Conservation (phyloP, 202 grass and related monocot genomes). For the Setaria viridis region DNA sequence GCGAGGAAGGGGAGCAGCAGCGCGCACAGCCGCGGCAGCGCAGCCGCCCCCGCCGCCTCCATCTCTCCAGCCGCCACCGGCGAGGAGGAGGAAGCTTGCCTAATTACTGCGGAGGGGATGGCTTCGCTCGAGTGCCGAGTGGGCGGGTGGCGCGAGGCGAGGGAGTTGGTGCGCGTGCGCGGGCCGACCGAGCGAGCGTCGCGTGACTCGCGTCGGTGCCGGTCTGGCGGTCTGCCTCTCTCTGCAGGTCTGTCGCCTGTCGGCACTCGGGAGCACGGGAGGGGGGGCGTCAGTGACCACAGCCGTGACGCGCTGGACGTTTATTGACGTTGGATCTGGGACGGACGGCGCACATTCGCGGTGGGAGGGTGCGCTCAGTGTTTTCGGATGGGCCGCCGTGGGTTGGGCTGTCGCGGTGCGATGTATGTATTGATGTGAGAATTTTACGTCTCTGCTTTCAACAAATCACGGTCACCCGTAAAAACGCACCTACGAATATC, state of each 20-base stretch:
- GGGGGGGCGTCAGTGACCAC: not conserved
- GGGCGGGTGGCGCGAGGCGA: not conserved
- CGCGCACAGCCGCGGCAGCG: conserved; percentile 29
- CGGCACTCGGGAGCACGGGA: not conserved
- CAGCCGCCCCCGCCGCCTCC: conserved; percentile 23
- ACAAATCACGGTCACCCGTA: no score
- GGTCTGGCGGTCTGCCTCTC: not conserved
- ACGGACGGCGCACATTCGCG: not conserved
- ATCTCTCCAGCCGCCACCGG: conserved; percentile 22
- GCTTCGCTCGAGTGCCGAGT: no score
- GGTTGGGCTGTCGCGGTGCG: conserved; percentile 7
- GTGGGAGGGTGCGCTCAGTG: not conserved
- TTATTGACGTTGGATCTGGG: conserved; percentile 15
- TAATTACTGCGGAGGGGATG: not conserved
- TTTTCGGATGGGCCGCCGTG: not conserved
- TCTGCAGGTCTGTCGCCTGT: not conserved
- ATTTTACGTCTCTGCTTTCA: no score
- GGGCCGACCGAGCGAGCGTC: not conserved
- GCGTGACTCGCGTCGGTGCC: not conserved
- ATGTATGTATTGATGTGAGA: no score
- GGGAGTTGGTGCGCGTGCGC: not conserved
- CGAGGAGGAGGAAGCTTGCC: not conserved
- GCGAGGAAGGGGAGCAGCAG: conserved; percentile 51
- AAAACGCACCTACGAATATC: no score
- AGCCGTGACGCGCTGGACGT: no score